These are phyloP conservation scores for Heterobasidion parviporum DNA, from an alignment of 1,284 basidiomycete species.

Conservation along the genomic window DNA sequence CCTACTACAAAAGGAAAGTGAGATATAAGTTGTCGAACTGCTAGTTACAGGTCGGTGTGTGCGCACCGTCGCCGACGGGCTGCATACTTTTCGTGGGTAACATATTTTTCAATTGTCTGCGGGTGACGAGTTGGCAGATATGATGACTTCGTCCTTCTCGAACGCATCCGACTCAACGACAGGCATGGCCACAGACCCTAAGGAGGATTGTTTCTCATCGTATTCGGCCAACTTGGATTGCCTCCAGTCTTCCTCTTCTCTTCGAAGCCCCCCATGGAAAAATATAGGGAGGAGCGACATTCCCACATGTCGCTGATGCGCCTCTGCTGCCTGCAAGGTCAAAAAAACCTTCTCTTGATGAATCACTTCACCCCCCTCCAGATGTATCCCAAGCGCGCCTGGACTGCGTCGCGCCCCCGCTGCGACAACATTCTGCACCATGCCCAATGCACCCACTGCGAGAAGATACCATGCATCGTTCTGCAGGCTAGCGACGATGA, in stretches of 20 bases:
- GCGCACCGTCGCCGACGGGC: no score
- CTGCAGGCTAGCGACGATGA: constrained; percentile 11
- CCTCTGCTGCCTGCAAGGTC: constrained; percentile 11
- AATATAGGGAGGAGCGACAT: constrained; percentile 13
- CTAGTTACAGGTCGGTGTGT: no score
- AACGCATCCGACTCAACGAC: neutral
- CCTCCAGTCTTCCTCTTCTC: constrained; percentile 14
- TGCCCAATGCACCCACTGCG: constrained; percentile 11
- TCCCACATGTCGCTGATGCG: constrained; percentile 11
- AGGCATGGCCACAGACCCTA: neutral
- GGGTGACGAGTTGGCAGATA: neutral
- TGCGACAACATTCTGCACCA: constrained; percentile 12
- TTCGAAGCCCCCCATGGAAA: constrained; percentile 13
- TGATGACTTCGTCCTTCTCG: neutral
- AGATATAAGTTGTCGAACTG: no score
- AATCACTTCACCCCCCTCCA: constrained; percentile 10
- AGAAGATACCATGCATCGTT: constrained; percentile 15
- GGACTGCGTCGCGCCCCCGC: constrained; percentile 10
- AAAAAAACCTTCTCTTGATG: constrained; percentile 13
- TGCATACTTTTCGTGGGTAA: no score
- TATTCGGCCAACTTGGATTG: neutral
- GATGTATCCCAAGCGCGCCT: constrained; percentile 12
- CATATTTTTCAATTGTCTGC: neutral
- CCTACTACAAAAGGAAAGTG: no score
- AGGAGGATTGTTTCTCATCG: neutral